A percentile compares a stretch with the other conserved stretches of the same genome.
These are phyloP conservation scores for Aspergillus melleus DNA, from an alignment of 2,329 filamentous ascomycete genomes.

Conservation along the genomic window DNA sequence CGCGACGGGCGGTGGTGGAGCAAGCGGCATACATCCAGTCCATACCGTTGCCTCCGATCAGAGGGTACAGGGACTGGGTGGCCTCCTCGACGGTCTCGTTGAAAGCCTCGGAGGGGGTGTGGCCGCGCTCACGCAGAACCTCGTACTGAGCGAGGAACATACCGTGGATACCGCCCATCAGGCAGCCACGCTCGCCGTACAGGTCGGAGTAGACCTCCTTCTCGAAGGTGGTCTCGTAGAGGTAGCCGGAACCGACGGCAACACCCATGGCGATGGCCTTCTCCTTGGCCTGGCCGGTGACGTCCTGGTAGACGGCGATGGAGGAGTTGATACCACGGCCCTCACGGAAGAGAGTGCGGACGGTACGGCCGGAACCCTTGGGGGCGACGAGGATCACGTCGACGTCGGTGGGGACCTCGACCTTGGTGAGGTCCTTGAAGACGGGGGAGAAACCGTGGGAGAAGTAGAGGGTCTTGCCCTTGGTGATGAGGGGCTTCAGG, in stretches of 20 bases:
- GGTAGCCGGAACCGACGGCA: slow-evolving; percentile 94
- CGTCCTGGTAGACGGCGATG: slow-evolving; percentile 96
- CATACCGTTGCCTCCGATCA: slow-evolving; percentile 98
- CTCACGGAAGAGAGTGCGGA: slow-evolving; percentile 98
- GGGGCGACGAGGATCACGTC: slow-evolving; percentile 99
- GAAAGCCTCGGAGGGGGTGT: slow-evolving; percentile 97
- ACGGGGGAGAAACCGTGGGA: slow-evolving; percentile 99
- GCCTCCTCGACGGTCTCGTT: slow-evolving; percentile 99
- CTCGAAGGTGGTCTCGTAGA: slow-evolving; percentile 99
- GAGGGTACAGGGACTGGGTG: slow-evolving; percentile 94
- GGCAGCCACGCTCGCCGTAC: slow-evolving; percentile 98
- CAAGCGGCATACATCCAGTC: slow-evolving; percentile 99
- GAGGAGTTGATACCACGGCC: slow-evolving; percentile 99
- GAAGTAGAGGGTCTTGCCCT: slow-evolving; percentile 99
- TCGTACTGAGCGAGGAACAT: slow-evolving; percentile 99
- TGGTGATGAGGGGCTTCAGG: slow-evolving; percentile 96
- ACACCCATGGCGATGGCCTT: slow-evolving; percentile 96
- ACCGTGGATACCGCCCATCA: slow-evolving; percentile 99
- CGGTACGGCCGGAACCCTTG: slow-evolving; percentile 98
- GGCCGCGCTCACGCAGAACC: slow-evolving; percentile 97
- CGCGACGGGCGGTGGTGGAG: slow-evolving; percentile 96
- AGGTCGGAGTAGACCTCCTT: slow-evolving; percentile 99
- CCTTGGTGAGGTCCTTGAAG: slow-evolving; percentile 99
- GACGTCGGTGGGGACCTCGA: slow-evolving; percentile 91
- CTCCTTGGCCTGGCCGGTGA: slow-evolving; percentile 97